Base-by-base conservation (phyloP, 202 grass and related monocot species). In the Digitaria exilis region DNA sequence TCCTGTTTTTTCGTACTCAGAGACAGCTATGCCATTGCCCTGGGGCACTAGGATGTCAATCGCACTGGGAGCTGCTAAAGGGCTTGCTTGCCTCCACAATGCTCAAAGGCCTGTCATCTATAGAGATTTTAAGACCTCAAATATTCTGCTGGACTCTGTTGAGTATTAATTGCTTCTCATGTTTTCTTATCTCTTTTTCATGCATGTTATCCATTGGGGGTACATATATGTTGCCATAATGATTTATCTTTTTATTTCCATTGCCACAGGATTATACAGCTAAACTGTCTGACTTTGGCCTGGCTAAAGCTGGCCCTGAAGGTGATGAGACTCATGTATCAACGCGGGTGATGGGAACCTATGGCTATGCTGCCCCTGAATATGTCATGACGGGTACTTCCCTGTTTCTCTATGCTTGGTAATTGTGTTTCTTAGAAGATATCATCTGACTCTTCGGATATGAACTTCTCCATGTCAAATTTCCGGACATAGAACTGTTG, bases 51-150 rank as follows among this genome's bases (percentile, higher is more conserved):
- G 96, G 94, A 98, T 98, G 96, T 95, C 91, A 9, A 95, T 98
- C 34, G 96, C 96, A 86, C 63, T 98, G 43, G 96, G 96, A 76
- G 96, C 96, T 83, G 96, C 96, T 71, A 94, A 98, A 88, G 96
- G 96, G 17, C 75, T 98, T 49, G 96, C 96, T 80, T 95, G 94
- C 69, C 96, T 98, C 65, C 96, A 98, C 78, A 93, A 94, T 79
- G 93, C 96, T 39, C 87, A 95, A 91, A 95, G 85, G 78, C 89
- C 93, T 39, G 88, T 98, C 65, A 98, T 98, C 76, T 98, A 98
- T 77, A 88, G 96, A 69, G 96, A 98, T 89, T 98, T 98, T 78
- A 98, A 98, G 88, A 98, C 96, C 70, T 98, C 96, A 72, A 98
- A 98, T 87, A 98, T 98, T 88, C 92, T 98, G 78, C 83, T 98